Evolutionary conservation across 768 basidiomycete species (phyloP), one percentile per base, ranked within the genome.

Genomic region (Suillus variegatus): DNA sequence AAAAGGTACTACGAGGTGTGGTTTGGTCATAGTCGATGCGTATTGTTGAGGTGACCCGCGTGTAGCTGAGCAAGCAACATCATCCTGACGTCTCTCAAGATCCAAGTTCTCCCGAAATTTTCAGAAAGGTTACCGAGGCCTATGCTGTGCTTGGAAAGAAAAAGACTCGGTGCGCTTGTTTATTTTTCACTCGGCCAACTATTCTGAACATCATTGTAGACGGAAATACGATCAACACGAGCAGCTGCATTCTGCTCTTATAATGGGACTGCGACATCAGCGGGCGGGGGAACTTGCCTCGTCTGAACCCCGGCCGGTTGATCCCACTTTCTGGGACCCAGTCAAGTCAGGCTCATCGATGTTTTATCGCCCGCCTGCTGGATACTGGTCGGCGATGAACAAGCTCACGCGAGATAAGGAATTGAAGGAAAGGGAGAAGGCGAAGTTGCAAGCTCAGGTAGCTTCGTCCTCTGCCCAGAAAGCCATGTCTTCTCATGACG

Each of bases 81-180:
- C 58, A 60, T 20, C 58, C 58, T 41, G 58, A 60, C 10, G 40
- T 60, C 40, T 60, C 58, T 28, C 22, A 60, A 18, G 58, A 60
- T 43, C 40, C 58, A 18, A 43, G 6, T 28, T 60, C 58, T 2
- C 40, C 40, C 25, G 58, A 60, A 20, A 60, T 25, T 13, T 60
- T 43, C 41, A 28, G 10, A 4, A 60, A 28, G 25, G 58, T 41
- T 7, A 28, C 58, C 3, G 58, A 60, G 40, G 58, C 58, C 13
- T 60, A 60, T 43, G 40, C 58, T 43, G 40, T 60, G 12, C 58
- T 60, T 20, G 58, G 58, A 18, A 60, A 60, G 18, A 20, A 60
- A 28, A 60, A 43, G 41, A 8, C 40, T 28, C 40, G 58, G 58
- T 60, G 25, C 58, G 58, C 40, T 18, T 36, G 10, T 36, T 32